Conservation (phyloP, 306 rosid species). For the Cucurbita pepo region DNA sequence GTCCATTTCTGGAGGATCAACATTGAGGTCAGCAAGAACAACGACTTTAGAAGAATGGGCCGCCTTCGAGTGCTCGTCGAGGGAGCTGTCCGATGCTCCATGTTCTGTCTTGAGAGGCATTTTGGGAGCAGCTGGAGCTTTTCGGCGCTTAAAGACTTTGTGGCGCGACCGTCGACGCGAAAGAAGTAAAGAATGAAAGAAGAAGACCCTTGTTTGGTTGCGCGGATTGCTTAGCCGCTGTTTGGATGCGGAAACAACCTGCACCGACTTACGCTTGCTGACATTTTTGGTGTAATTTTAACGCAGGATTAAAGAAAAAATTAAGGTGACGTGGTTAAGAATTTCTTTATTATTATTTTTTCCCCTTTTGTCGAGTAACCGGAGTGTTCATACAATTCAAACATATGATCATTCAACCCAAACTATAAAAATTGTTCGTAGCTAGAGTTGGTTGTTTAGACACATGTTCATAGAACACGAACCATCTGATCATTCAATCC, state of each 20-base stretch:
- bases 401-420: too few relatives aligned
- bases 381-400: too few relatives aligned
- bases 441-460: too few relatives aligned
- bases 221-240: background rate
- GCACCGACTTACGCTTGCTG: too few relatives aligned
- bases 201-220: constrained; percentile 4
- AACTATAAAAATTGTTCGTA: too few relatives aligned
- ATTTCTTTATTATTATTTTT: background rate
- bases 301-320: background rate
- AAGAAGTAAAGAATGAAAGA: background rate
- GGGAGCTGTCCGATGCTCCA: constrained; percentile 5
- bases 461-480: too few relatives aligned
- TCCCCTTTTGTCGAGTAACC: background rate
- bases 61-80: constrained; percentile 13
- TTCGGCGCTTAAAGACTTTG: background rate
- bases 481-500: too few relatives aligned
- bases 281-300: background rate
- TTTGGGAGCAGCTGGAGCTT: background rate
- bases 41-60: constrained; percentile 27
- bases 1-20: constrained; percentile 61
- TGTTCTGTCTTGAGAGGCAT: constrained; percentile 4
- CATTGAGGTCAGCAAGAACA: constrained; percentile 72
- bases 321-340: too few relatives aligned
- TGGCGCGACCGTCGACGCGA: background rate
- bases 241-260: background rate